phyloP scores from a whole-genome alignment of 1,284 basidiomycete species.

The Apiotrichum gamsii region DNA sequence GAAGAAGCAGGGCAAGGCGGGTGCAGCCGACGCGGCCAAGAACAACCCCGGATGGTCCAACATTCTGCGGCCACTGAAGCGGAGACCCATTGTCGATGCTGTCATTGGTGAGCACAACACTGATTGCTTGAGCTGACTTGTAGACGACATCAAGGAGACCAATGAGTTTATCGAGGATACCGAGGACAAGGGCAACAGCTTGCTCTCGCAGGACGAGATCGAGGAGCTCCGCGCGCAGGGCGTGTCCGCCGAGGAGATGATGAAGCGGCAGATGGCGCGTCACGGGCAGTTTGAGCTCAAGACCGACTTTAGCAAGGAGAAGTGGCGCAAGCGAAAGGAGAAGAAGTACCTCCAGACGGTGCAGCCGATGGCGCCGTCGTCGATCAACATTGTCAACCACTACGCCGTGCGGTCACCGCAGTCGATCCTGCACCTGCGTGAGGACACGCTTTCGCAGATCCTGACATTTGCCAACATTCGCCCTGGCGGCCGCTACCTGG shows the following conservation, averaged over 20 bases:
- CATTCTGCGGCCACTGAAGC: constrained; percentile 31
- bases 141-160: constrained; percentile 44
- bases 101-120: constrained; percentile 32
- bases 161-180: constrained; percentile 55
- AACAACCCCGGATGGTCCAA: constrained; percentile 37
- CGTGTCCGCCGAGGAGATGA: constrained; percentile 67
- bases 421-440: constrained; percentile 75
- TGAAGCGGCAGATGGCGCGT: constrained; percentile 81
- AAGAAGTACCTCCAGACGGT: constrained; percentile 92
- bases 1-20: constrained; percentile 26
- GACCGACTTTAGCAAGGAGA: constrained; percentile 94
- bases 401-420: constrained; percentile 63
- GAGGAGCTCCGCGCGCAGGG: constrained; percentile 54
- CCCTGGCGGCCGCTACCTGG: constrained; percentile 79
- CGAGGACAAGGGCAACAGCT: constrained; percentile 54
- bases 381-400: constrained; percentile 82
- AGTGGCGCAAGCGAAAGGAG: constrained; percentile 89
- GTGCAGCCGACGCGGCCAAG: constrained; percentile 4
- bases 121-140: constrained; percentile 4
- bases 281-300: constrained; percentile 85
- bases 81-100: constrained; percentile 32
- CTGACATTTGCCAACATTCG: constrained; percentile 75
- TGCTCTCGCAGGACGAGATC: constrained; percentile 73
- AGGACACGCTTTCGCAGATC: constrained; percentile 84
- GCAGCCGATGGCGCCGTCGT: constrained; percentile 78